Base-by-base conservation (phyloP, 371 early-diverging fungal genomes). In the Mucor lusitanicus region DNA sequence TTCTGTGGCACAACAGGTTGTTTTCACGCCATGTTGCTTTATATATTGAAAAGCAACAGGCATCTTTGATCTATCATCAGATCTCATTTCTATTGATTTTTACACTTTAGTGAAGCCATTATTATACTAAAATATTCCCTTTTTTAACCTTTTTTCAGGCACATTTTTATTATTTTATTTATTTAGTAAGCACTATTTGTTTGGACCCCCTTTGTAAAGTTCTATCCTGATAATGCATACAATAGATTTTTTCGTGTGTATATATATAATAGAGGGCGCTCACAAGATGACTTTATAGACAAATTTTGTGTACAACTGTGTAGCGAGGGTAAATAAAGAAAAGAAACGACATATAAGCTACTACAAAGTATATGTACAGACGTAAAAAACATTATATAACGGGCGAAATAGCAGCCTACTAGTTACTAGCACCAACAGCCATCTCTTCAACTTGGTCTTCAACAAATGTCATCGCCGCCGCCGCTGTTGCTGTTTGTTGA, bases 391-490 rank as follows among this genome's bases (percentile, higher is more conserved):
- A 54, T n/a, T 15, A 25, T 15, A 27, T 54, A 54, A 27, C 25
- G 17, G 50, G 48, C n/a, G n/a, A n/a, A n/a, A n/a, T n/a, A n/a
- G n/a, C n/a, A n/a, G n/a, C n/a, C n/a, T 30, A 30, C 58, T 68
- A 68, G 28, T 44, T 58, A 25, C 57, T 63, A 17, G 68, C 63
- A 48, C 58, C 55, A 54, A n/a, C 59, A 25, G 46, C 58, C 21
- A 63, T 35, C 39, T 63, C 56, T 46, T 67, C 48, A 39, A 46
- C 63, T 48, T 62, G 58, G 19, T 61, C 54, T 21, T 50, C 50
- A 3, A 40, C 25, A 40, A 40, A 54, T 44, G 23, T 30, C 33
- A 30, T 56, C 23, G 59, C 30, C 39, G 55, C 64, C 50, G 44
- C 55, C 37, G 58, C 33, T 39, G 35, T 39, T 58, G 46, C 25